These are phyloP conservation scores for Suillus ampliporus DNA, from an alignment of 768 basidiomycete species.

Conservation along the genomic window DNA sequence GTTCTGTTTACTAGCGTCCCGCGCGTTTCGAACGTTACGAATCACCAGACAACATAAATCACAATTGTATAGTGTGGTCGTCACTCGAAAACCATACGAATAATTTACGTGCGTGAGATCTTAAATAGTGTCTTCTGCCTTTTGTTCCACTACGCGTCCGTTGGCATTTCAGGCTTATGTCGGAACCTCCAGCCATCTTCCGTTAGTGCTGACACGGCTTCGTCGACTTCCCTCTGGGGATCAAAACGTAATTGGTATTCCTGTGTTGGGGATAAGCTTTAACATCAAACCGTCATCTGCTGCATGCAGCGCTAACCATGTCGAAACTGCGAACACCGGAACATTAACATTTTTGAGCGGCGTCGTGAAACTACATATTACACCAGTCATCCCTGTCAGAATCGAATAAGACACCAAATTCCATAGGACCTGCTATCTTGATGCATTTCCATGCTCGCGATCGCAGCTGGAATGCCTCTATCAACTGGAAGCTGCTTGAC, in stretches of 20 bases:
- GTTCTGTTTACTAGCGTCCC: too few relatives aligned
- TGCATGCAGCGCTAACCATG: slow-evolving; percentile 53
- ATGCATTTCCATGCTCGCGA: slow-evolving; percentile 57
- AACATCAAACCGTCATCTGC: not conserved
- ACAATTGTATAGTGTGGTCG: too few relatives aligned
- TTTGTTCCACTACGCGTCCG: not conserved
- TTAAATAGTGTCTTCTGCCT: too few relatives aligned
- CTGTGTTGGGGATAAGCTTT: slow-evolving; percentile 34
- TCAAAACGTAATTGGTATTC: slow-evolving; percentile 71
- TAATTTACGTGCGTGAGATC: too few relatives aligned
- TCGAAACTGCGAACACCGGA: slow-evolving; percentile 65
- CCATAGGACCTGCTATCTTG: slow-evolving; percentile 70
- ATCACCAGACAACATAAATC: too few relatives aligned
- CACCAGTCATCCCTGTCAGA: slow-evolving; percentile 56
- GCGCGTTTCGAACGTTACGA: too few relatives aligned
- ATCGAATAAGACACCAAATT: slow-evolving; percentile 50
- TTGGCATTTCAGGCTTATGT: slow-evolving; percentile 11
- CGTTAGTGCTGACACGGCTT: slow-evolving; percentile 49
- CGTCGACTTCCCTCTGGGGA: slow-evolving; percentile 49
- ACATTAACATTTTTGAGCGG: slow-evolving; percentile 58
- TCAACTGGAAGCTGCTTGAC: slow-evolving; percentile 45
- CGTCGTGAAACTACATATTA: slow-evolving; percentile 57
- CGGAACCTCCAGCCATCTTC: slow-evolving; percentile 55
- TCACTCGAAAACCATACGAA: too few relatives aligned
- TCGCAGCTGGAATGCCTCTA: slow-evolving; percentile 37